These are phyloP conservation scores for Hypoxylon rickii DNA, from an alignment of 495 filamentous ascomycete species.

Conservation along the genomic window DNA sequence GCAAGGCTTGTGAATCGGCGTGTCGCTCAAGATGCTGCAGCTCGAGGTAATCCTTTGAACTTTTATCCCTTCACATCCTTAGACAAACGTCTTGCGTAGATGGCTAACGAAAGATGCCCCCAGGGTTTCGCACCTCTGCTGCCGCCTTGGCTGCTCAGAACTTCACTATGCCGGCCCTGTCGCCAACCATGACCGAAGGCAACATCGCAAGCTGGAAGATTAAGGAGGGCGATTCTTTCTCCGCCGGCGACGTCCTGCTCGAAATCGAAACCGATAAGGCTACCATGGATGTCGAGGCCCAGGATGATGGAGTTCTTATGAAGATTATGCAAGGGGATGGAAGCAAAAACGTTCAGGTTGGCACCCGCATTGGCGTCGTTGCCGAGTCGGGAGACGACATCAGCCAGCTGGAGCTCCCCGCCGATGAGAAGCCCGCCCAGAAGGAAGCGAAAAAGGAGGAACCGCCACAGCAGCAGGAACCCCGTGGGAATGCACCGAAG, in stretches of 20 bases:
- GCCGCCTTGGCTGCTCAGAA: constrained; percentile 68
- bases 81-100: constrained; percentile 7
- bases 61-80: too few species aligned
- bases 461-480: constrained; percentile 34
- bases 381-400: constrained; percentile 79
- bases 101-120: constrained; percentile 3
- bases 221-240: constrained; percentile 77
- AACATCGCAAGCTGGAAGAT: constrained; percentile 78
- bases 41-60: constrained; percentile 48
- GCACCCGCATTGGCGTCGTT: constrained; percentile 73
- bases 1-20: constrained; percentile 52
- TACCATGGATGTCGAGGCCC: constrained; percentile 88
- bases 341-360: constrained; percentile 71
- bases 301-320: constrained; percentile 77
- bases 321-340: constrained; percentile 77
- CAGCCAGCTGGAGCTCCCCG: constrained; percentile 66
- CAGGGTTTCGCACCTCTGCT: constrained; percentile 68
- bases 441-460: constrained; percentile 44
- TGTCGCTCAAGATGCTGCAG: constrained; percentile 53
- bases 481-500: constrained; percentile 20
- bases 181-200: constrained; percentile 85
- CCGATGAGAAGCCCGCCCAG: constrained; percentile 54
- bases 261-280: constrained; percentile 91
- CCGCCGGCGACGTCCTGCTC: constrained; percentile 77
- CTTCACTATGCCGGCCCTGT: constrained; percentile 85